Conservation (phyloP, 2,329 filamentous ascomycete genomes). For the Basipetospora chlamydospora region DNA sequence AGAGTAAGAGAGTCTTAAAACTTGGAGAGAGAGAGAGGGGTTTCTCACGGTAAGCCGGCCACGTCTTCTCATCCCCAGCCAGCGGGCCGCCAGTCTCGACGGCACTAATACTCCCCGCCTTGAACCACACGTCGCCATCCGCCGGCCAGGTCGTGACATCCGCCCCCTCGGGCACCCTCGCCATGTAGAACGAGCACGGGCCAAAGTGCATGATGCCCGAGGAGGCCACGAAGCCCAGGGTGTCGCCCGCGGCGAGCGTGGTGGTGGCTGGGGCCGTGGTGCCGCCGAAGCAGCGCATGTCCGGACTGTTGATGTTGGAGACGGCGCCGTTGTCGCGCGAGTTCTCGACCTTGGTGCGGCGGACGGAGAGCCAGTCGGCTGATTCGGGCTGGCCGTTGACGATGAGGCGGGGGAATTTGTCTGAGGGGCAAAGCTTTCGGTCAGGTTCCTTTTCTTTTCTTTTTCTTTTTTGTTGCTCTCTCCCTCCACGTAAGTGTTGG, state of each 20-base stretch:
- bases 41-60: slow-evolving; percentile 3
- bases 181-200: slow-evolving; percentile 22
- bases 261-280: slow-evolving; percentile 16
- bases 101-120: slow-evolving; percentile 18
- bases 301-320: slow-evolving; percentile 19
- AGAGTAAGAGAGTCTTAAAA: too few species aligned
- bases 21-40: background rate
- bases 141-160: slow-evolving; percentile 17
- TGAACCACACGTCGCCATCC: slow-evolving; percentile 19
- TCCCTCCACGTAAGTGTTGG: too few species aligned
- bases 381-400: background rate
- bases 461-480: too few species aligned
- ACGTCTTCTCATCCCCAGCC: background rate
- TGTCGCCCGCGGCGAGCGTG: slow-evolving; percentile 21
- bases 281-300: slow-evolving; percentile 10
- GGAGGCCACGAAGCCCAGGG: slow-evolving; percentile 25
- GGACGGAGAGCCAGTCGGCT: slow-evolving; percentile 4
- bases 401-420: background rate
- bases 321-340: slow-evolving; percentile 20
- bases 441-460: too few species aligned
- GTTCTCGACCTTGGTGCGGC: slow-evolving; percentile 2
- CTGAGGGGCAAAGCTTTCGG: too few species aligned
- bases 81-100: slow-evolving; percentile 11
- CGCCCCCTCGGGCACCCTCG: slow-evolving; percentile 17
- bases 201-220: slow-evolving; percentile 21